Percentiles rank a stretch among this genome's conserved stretches.
These are phyloP conservation scores for Mortierella sp. DNA, from an alignment of 371 early-diverging fungal genomes.

Conservation along the genomic window DNA sequence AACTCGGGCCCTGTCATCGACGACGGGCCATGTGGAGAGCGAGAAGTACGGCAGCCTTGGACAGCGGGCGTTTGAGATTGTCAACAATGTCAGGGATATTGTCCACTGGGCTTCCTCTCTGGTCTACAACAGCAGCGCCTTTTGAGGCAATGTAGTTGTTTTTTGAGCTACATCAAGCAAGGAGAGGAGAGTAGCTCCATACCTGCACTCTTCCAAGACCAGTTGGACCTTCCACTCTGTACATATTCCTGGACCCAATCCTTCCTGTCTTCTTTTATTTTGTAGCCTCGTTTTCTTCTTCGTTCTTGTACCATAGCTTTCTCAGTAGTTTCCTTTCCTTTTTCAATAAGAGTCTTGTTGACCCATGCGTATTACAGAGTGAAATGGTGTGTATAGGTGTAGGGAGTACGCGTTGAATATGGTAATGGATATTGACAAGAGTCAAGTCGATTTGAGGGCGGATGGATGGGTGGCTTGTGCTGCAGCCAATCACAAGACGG, in stretches of 20 bases:
- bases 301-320: constrained; percentile 4
- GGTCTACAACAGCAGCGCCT: constrained; percentile 50
- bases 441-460: not conserved
- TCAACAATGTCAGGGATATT: constrained; percentile 46
- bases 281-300: not conserved
- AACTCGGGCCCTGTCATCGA: not conserved
- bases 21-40: not conserved
- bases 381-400: not conserved
- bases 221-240: not conserved
- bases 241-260: not conserved
- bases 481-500: constrained; percentile 26
- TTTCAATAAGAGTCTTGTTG: not conserved
- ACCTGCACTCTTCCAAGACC: not conserved
- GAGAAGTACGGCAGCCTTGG: constrained; percentile 23
- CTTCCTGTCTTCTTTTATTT: not conserved
- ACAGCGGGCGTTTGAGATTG: constrained; percentile 36
- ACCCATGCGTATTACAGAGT: not conserved
- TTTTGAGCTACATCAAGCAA: no score
- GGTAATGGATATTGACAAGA: not conserved
- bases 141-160: constrained; percentile 9
- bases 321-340: not conserved
- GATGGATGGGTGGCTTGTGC: constrained; percentile 27
- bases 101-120: constrained; percentile 51
- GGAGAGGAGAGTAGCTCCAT: no score
- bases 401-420: not conserved